Conservation (phyloP, 2,329 filamentous ascomycete species). For the Colletotrichum salicis region DNA sequence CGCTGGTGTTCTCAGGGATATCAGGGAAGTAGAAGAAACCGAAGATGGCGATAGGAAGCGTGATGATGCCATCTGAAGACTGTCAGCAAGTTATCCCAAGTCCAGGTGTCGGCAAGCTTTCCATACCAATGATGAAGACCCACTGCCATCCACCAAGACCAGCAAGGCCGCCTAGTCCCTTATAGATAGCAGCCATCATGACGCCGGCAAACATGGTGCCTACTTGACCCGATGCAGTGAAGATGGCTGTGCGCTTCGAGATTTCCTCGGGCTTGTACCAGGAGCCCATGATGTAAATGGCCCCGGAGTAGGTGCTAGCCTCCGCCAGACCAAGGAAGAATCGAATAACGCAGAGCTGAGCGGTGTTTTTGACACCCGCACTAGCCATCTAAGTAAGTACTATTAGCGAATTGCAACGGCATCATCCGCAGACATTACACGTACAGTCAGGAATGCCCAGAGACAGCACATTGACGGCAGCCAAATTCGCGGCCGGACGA, state of each 20-base stretch:
- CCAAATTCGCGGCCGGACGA: conserved; percentile 59
- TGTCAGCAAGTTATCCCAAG: not conserved
- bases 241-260: conserved; percentile 71
- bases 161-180: conserved; percentile 52
- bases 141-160: conserved; percentile 64
- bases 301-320: conserved; percentile 53
- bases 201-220: conserved; percentile 70
- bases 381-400: conserved; percentile 35
- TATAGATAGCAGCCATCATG: conserved; percentile 59
- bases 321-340: conserved; percentile 53
- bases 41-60: conserved; percentile 62
- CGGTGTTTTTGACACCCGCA: conserved; percentile 40
- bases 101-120: not conserved
- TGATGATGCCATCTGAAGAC: conserved; percentile 59
- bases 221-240: conserved; percentile 68
- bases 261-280: conserved; percentile 72
- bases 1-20: conserved; percentile 52
- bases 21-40: conserved; percentile 63
- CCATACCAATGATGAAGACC: conserved; percentile 44
- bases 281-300: conserved; percentile 56
- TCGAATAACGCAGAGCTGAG: conserved; percentile 50
- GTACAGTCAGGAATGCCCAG: conserved; percentile 50
- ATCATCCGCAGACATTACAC: not conserved
- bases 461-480: conserved; percentile 58
- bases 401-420: not conserved